phyloP scores from a whole-genome alignment of 768 basidiomycete species.

The Boletus rubescentipes region DNA sequence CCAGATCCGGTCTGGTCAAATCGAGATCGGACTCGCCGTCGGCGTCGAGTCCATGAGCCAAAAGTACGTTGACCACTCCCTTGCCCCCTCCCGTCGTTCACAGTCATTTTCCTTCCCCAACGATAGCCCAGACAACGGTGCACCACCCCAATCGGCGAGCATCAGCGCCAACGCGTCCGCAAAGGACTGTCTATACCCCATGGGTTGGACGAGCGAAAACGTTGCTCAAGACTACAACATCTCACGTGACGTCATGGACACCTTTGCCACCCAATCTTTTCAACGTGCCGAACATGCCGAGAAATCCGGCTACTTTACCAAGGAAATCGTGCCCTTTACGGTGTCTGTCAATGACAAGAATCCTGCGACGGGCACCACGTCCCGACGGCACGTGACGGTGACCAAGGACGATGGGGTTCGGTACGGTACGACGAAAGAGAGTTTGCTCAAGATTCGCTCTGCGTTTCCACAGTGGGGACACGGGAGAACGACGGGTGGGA shows the following conservation, averaged over 20 bases:
- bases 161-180: constrained; percentile 56
- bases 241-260: constrained; percentile 74
- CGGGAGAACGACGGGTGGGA: constrained; percentile 75
- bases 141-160: constrained; percentile 58
- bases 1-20: constrained; percentile 73
- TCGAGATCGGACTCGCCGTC: constrained; percentile 74
- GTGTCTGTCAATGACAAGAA: constrained; percentile 64
- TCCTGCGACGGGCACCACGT: constrained; percentile 45
- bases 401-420: constrained; percentile 78
- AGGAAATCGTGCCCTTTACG: constrained; percentile 77
- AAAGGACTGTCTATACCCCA: constrained; percentile 63
- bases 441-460: constrained; percentile 59
- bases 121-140: constrained; percentile 61
- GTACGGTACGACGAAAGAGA: constrained; percentile 67
- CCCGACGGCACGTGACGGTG: constrained; percentile 50
- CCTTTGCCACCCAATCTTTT: constrained; percentile 71
- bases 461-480: constrained; percentile 87
- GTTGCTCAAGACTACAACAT: constrained; percentile 74
- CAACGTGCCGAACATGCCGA: constrained; percentile 77
- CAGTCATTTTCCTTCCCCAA: neutral
- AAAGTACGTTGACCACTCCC: constrained; percentile 44
- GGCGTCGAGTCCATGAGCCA: constrained; percentile 88
- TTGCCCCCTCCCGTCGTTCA: neutral
- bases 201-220: constrained; percentile 92
- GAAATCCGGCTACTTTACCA: constrained; percentile 57